Conservation (phyloP, 2,329 filamentous ascomycete species). For the Arthroderma uncinatum region DNA sequence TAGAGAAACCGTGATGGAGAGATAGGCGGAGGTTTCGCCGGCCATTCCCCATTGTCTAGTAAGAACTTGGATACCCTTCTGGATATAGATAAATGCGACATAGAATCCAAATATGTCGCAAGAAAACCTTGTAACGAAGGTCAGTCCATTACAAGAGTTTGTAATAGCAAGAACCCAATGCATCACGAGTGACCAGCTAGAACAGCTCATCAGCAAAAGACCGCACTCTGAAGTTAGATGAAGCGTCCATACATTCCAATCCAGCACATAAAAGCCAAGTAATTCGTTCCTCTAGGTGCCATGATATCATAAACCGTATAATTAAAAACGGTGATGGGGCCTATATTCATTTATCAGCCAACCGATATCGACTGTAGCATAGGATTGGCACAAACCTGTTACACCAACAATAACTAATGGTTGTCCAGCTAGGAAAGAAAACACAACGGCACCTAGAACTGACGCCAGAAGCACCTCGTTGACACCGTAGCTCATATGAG, state of each 20-base stretch:
- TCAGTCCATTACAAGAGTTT: slow-evolving; percentile 79
- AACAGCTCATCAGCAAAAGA: not conserved
- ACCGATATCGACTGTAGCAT: not conserved
- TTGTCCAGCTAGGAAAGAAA: slow-evolving; percentile 67
- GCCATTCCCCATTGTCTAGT: slow-evolving; percentile 56
- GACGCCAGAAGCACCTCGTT: slow-evolving; percentile 85
- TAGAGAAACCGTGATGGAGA: slow-evolving; percentile 64
- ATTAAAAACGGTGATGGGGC: slow-evolving; percentile 88
- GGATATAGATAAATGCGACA: slow-evolving; percentile 81
- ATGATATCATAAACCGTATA: slow-evolving; percentile 92
- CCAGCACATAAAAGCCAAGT: slow-evolving; percentile 85
- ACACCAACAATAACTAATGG: slow-evolving; percentile 85
- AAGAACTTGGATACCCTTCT: slow-evolving; percentile 81
- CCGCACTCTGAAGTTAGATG: not conserved
- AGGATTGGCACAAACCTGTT: slow-evolving; percentile 44
- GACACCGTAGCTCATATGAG: slow-evolving; percentile 71
- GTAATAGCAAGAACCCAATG: slow-evolving; percentile 75
- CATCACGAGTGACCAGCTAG: slow-evolving; percentile 68
- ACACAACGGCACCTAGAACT: slow-evolving; percentile 71
- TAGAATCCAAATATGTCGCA: slow-evolving; percentile 94
- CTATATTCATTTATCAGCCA: slow-evolving; percentile 26
- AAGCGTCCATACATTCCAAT: slow-evolving; percentile 57
- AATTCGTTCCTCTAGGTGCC: slow-evolving; percentile 62
- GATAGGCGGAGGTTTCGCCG: slow-evolving; percentile 55
- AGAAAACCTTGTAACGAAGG: slow-evolving; percentile 80